These are phyloP conservation scores for Ophiostoma sp. DNA, from an alignment of 2,329 filamentous ascomycete species.

Conservation along the genomic window DNA sequence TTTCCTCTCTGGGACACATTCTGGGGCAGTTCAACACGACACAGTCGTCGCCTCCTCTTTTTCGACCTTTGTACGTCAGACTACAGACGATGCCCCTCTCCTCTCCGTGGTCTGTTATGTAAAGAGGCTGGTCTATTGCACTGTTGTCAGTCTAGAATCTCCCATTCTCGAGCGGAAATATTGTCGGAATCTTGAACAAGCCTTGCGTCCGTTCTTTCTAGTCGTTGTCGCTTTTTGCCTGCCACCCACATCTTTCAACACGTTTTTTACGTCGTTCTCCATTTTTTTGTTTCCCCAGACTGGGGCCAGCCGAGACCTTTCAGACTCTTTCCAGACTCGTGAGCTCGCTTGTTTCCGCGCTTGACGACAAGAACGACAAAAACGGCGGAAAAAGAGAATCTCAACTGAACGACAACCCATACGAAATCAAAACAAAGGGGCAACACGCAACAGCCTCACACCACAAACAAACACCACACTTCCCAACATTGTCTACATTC, in stretches of 20 bases:
- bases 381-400: not conserved
- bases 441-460: not conserved
- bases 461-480: not conserved
- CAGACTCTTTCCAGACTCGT: not conserved
- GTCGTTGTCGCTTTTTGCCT: not conserved
- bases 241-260: not conserved
- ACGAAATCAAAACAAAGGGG: not conserved
- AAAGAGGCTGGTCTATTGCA: conserved; percentile 2
- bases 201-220: not conserved
- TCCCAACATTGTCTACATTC: not conserved
- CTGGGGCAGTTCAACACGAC: too few relatives aligned
- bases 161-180: conserved; percentile 12
- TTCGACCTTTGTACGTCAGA: not conserved
- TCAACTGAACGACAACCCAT: not conserved
- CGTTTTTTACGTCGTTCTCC: not conserved
- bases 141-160: not conserved
- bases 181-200: conserved; percentile 2
- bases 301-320: not conserved
- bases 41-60: not conserved
- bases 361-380: not conserved
- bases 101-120: not conserved
- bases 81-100: not conserved
- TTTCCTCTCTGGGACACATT: not conserved
- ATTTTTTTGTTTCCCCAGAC: not conserved
- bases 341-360: not conserved